Evolutionary conservation across 2,329 filamentous ascomycete species (phyloP).

Genomic region (Blastomyces percursus): DNA sequence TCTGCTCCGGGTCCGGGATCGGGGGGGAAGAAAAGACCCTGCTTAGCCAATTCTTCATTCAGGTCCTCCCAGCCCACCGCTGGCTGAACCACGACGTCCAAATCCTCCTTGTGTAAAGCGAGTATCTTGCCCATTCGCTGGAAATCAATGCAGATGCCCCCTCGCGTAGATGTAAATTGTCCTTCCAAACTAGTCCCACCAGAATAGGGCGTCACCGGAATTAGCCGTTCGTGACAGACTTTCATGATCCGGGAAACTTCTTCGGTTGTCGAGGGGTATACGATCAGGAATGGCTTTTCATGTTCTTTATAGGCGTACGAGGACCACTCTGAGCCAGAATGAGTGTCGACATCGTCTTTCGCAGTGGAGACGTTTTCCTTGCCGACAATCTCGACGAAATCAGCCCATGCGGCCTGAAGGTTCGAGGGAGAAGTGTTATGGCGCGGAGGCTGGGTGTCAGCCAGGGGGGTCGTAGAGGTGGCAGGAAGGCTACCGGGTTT

Average conservation of each 20-base stretch:
- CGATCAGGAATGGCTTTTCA: conserved; percentile 48
- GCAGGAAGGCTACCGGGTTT: conserved; percentile 37
- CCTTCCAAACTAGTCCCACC: conserved; percentile 86
- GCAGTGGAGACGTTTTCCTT: conserved; percentile 53
- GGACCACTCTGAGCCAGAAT: conserved; percentile 54
- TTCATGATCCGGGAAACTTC: conserved; percentile 84
- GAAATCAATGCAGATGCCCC: conserved; percentile 80
- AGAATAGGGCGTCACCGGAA: conserved; percentile 78
- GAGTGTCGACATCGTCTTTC: conserved; percentile 43
- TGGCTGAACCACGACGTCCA: conserved; percentile 67
- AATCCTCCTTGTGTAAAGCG: conserved; percentile 61
- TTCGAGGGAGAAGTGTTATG: conserved; percentile 48
- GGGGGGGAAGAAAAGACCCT: conserved; percentile 81
- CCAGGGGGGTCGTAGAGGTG: conserved; percentile 48
- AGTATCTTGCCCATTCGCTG: conserved; percentile 73
- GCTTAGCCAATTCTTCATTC: conserved; percentile 62
- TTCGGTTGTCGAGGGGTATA: conserved; percentile 67
- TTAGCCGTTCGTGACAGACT: conserved; percentile 66
- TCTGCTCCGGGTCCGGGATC: conserved; percentile 84
- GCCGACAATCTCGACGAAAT: conserved; percentile 51
- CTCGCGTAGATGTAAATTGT: conserved; percentile 71
- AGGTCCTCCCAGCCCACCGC: conserved; percentile 78
- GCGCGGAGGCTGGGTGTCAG: conserved; percentile 36
- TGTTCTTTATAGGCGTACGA: conserved; percentile 37
- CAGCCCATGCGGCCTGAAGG: conserved; percentile 54